These are phyloP conservation scores for Arthroderma sp. DNA, from an alignment of 2,329 filamentous ascomycete genomes.

Conservation along the genomic window DNA sequence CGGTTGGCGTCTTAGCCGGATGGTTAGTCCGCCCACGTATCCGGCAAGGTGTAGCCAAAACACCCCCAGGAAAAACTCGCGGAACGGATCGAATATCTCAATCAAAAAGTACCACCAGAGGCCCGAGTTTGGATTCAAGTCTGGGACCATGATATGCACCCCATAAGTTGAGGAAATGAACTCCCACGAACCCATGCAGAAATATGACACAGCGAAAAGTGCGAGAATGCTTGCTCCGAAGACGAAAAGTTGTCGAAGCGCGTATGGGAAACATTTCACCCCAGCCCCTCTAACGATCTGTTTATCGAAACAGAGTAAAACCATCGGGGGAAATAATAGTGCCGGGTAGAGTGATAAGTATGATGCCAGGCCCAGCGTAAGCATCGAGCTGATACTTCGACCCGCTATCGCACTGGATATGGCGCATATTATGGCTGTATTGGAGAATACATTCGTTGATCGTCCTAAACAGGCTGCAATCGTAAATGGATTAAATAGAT, in stretches of 20 bases:
- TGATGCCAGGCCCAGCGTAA: conserved; percentile 73
- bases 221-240: conserved; percentile 44
- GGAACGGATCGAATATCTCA: conserved; percentile 98
- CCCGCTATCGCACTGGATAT: conserved; percentile 68
- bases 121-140: conserved; percentile 87
- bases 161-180: conserved; percentile 85
- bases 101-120: conserved; percentile 99
- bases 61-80: conserved; percentile 90
- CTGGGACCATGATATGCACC: conserved; percentile 77
- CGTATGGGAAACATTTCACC: conserved; percentile 34
- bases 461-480: conserved; percentile 81
- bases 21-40: conserved; percentile 74
- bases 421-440: conserved; percentile 72
- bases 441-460: conserved; percentile 79
- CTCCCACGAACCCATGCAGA: conserved; percentile 70
- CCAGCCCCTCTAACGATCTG: conserved; percentile 25
- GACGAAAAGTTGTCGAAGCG: conserved; percentile 39
- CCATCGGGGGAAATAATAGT: conserved; percentile 69
- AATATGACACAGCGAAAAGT: conserved; percentile 58
- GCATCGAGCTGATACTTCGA: conserved; percentile 59
- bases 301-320: conserved; percentile 67
- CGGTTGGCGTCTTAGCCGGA: conserved; percentile 73
- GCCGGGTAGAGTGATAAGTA: conserved; percentile 89
- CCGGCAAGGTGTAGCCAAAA: conserved; percentile 93
- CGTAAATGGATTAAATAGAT: conserved; percentile 89